A percentile compares a stretch with the other conserved stretches of the same genome.
Evolutionary conservation across 1,284 basidiomycete genomes (phyloP).

Genomic region (Leccinum pachyderme): DNA sequence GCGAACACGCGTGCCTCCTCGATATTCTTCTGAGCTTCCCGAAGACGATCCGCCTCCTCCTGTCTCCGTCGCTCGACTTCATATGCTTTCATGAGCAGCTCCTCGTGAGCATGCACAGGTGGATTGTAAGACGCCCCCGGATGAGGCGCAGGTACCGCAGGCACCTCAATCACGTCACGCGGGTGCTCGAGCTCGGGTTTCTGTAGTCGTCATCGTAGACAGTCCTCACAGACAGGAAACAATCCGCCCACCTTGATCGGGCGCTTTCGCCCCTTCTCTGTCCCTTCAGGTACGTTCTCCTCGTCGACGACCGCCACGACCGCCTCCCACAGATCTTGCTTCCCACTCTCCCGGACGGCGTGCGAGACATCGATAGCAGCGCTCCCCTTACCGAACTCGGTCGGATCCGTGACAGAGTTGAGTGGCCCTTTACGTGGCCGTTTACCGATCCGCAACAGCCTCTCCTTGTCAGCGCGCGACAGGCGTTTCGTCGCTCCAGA

Average conservation of each 20-base stretch:
- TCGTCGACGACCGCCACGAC: slow-evolving; percentile 26
- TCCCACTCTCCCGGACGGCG: slow-evolving; percentile 69
- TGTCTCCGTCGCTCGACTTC: slow-evolving; percentile 64
- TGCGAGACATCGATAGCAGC: slow-evolving; percentile 58
- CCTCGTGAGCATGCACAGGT: slow-evolving; percentile 70
- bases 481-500: slow-evolving; percentile 27
- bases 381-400: slow-evolving; percentile 62
- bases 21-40: slow-evolving; percentile 55
- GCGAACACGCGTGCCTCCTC: slow-evolving; percentile 41
- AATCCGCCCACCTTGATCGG: slow-evolving; percentile 46
- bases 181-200: slow-evolving; percentile 49
- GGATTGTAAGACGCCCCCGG: slow-evolving; percentile 96
- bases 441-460: slow-evolving; percentile 73
- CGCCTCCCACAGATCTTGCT: slow-evolving; percentile 69
- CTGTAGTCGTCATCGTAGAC: slow-evolving; percentile 30
- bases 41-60: slow-evolving; percentile 54
- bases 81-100: slow-evolving; percentile 71
- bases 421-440: slow-evolving; percentile 67
- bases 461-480: slow-evolving; percentile 68
- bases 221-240: not conserved
- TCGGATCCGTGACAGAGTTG: slow-evolving; percentile 64
- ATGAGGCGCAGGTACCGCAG: slow-evolving; percentile 75
- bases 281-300: slow-evolving; percentile 39
- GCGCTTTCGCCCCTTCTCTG: slow-evolving; percentile 44
- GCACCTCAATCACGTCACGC: slow-evolving; percentile 53